phyloP scores from a whole-genome alignment of 2,329 filamentous ascomycete species.

The Byssothecium circinans region DNA sequence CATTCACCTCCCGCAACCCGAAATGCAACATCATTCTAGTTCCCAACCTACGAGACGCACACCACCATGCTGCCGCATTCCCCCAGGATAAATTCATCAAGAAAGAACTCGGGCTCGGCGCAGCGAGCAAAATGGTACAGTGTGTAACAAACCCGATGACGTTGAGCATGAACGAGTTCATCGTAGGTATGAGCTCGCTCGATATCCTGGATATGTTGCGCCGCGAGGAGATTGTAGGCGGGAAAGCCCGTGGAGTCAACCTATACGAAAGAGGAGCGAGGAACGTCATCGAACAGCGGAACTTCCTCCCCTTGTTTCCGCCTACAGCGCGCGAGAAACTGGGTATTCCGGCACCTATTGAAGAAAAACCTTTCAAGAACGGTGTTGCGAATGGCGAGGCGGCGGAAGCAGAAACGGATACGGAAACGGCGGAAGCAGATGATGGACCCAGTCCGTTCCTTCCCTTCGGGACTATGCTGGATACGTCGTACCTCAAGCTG shows the following conservation, averaged over 20 bases:
- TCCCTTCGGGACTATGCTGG: constrained; percentile 71
- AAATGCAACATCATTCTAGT: constrained; percentile 78
- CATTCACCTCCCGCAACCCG: constrained; percentile 70
- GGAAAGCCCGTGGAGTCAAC: constrained; percentile 59
- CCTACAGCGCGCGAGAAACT: constrained; percentile 70
- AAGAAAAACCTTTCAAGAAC: constrained; percentile 58
- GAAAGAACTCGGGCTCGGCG: constrained; percentile 72
- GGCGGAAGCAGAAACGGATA: constrained; percentile 20
- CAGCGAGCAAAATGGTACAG: constrained; percentile 62
- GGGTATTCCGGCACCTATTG: constrained; percentile 47
- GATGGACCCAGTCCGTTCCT: constrained; percentile 43
- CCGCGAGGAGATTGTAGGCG: constrained; percentile 68
- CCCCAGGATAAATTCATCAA: constrained; percentile 73
- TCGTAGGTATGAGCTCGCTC: constrained; percentile 79
- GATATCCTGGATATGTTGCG: constrained; percentile 82
- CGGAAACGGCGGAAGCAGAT: constrained; percentile 60
- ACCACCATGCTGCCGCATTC: constrained; percentile 85
- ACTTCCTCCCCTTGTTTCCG: constrained; percentile 89
- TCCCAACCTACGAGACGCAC: constrained; percentile 79
- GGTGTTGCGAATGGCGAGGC: constrained; percentile 38
- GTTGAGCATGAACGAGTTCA: constrained; percentile 81
- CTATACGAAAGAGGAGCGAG: constrained; percentile 71
- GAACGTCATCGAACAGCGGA: constrained; percentile 84
- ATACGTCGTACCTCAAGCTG: constrained; percentile 81
- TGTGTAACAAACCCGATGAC: constrained; percentile 91